Base-by-base conservation (phyloP, 129 eudicot species). In the Apium graveolens region DNA sequence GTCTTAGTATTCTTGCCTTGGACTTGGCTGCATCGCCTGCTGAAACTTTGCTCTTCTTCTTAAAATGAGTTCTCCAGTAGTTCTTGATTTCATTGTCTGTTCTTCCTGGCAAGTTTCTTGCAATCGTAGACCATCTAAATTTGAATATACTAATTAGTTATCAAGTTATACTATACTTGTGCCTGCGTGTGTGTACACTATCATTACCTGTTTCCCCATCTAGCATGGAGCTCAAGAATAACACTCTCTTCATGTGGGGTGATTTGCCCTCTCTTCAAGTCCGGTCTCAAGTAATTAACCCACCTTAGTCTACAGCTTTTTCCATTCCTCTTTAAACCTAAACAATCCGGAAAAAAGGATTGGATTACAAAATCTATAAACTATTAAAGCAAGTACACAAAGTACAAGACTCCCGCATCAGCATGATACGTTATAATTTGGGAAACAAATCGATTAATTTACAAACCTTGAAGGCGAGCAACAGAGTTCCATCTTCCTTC, bases 401-500 rank as follows among this genome's bases (percentile, higher is more conserved):
- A 9, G 16, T 34, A 60, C 68, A 60, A 60, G 68, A n/a, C 68
- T 57, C 31, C 66, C 31, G 66, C 68, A 57, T 57, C 66, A 57
- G 66, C 16, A 60, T 4, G 14, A 57, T 24, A 5, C 70, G 63
- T 20, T 53, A n/a, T n/a, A 21, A 53, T 53, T 73, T 13, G 11
- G 24, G 41, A 32, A 1, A 31, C 3, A 66, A 11, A 66, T 31
- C 42, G 41, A 0, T 75, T 27, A 5, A 39, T 55, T 4, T 24
- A 27, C 81, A 5, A 0, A 93, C 98, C 98, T 80, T 92, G 79
- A 81, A 91, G 92, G 35, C 90, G 84, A 73, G 95, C 81, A 5
- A 93, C 98, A 51, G 93, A 89, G 82, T 87, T 93, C 97, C 98
- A 93, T 79, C 97, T 85, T 71, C 98, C 98, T 83, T 93, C 97